Evolutionary conservation across 2,329 filamentous ascomycete species (phyloP), one percentile per base, ranked within the genome.

Genomic region (Fusarium buxicola): DNA sequence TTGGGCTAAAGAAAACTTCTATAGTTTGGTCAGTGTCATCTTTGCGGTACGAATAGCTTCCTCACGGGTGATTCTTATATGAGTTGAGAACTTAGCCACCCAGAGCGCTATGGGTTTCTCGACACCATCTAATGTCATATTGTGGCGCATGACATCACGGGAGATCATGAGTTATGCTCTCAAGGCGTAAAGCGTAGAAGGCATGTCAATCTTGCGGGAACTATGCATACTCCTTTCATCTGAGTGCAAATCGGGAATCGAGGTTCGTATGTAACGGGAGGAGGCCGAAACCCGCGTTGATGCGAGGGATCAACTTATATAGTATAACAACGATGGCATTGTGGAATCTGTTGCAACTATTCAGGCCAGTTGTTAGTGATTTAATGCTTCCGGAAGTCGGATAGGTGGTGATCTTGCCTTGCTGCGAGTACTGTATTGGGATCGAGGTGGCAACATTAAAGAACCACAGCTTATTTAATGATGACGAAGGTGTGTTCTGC

Each of bases 361-460:
- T 24, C 31, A 5, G 2, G 5, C 9, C 16, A 18, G n/a, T 10
- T 3, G 16, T 27, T 35, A 7, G 32, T 11, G 5, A 13, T 18
- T 35, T 13, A 8, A 5, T 27, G 32, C 7, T 18, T 9, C 13
- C 4, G 7, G 10, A 35, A 28, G 13, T 11, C 6, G 21, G 13
- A 21, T 16, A 16, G 10, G 35, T 10, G 27, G 8, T 38, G 34
- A 47, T 28, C 24, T 45, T 15, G 6, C 18, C 21, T 21, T 6
- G 36, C 10, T 24, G n/a, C 21, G 21, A 21, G 21, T 21, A 21
- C 6, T 25, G 21, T 21, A 21, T 21, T 25, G 25, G 13, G n/a
- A 31, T 24, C 27, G 39, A 59, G 59, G 59, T 55, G 48, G 58
- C 40, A 21, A 21, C 21, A 21, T 21, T 4, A 44, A 59, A n/a